Conservation (phyloP, 2,329 filamentous ascomycete genomes). For the Colletotrichum tofieldiae region DNA sequence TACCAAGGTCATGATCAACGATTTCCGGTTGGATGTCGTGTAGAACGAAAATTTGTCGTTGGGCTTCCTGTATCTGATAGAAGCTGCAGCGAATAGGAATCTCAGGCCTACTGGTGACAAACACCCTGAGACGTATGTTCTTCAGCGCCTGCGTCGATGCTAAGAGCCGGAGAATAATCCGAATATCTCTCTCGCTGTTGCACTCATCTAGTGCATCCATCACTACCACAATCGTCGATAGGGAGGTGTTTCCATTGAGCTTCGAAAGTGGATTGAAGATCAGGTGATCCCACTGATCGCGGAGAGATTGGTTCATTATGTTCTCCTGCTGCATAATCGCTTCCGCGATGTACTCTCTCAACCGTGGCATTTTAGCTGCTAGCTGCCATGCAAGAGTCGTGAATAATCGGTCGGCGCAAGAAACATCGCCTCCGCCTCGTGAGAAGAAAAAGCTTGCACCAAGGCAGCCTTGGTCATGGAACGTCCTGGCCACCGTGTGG, state of each 20-base stretch:
- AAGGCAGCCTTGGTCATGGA: slow-evolving; percentile 40
- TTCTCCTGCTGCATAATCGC: slow-evolving; percentile 50
- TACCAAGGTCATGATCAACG: slow-evolving; percentile 55
- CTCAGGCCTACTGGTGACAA: slow-evolving; percentile 60
- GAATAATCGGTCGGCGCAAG: slow-evolving; percentile 54
- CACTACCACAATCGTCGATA: slow-evolving; percentile 48
- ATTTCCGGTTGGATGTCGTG: slow-evolving; percentile 52
- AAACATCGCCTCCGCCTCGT: slow-evolving; percentile 56
- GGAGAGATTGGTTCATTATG: slow-evolving; percentile 48
- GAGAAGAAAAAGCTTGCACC: slow-evolving; percentile 63
- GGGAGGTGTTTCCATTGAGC: slow-evolving; percentile 32
- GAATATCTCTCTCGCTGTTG: slow-evolving; percentile 49
- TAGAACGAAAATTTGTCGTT: slow-evolving; percentile 51
- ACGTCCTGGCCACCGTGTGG: slow-evolving; percentile 49
- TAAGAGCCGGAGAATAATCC: slow-evolving; percentile 49
- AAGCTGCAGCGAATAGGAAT: slow-evolving; percentile 57
- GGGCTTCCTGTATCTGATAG: slow-evolving; percentile 46
- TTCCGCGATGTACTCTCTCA: slow-evolving; percentile 48
- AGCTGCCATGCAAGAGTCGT: slow-evolving; percentile 53
- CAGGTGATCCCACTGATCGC: slow-evolving; percentile 59
- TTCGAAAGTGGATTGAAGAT: slow-evolving; percentile 53
- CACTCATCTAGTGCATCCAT: slow-evolving; percentile 53
- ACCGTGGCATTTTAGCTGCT: slow-evolving; percentile 50
- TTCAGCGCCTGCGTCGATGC: slow-evolving; percentile 33
- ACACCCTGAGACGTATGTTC: slow-evolving; percentile 45